phyloP scores from a whole-genome alignment of 164 flowering plant genomes.

The Dillenia suffruticosa region DNA sequence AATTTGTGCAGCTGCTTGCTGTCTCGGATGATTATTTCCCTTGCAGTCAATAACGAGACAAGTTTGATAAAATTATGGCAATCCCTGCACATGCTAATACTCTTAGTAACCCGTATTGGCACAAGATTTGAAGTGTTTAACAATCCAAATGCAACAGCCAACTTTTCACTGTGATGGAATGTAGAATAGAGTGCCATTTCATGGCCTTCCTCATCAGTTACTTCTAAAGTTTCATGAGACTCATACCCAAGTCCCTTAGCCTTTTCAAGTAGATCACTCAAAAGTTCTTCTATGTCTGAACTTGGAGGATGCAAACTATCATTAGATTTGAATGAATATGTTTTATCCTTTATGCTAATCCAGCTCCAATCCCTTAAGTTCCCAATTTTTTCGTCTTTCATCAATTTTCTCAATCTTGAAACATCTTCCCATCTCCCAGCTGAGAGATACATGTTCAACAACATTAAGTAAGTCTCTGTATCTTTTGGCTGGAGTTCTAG shows the following conservation, averaged over 20 bases:
- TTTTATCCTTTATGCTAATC: conserved; percentile 62
- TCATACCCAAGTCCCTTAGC: conserved; percentile 49
- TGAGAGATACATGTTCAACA: conserved; percentile 65
- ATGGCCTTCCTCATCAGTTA: conserved; percentile 34
- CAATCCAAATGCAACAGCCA: conserved; percentile 74
- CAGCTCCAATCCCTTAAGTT: conserved; percentile 65
- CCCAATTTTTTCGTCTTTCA: conserved; percentile 51
- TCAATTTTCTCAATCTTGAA: conserved; percentile 54
- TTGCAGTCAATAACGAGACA: conserved; percentile 39
- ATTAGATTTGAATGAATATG: conserved; percentile 51
- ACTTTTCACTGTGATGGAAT: conserved; percentile 68
- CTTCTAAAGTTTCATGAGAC: conserved; percentile 21
- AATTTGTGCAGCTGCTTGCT: conserved; percentile 73
- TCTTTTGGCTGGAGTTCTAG: conserved; percentile 69
- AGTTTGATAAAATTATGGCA: conserved; percentile 62
- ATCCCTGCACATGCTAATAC: conserved; percentile 58
- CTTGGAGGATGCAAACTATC: conserved; percentile 26
- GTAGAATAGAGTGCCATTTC: conserved; percentile 18
- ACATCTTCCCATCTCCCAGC: conserved; percentile 70
- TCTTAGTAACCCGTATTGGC: conserved; percentile 58
- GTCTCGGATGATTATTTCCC: conserved; percentile 69
- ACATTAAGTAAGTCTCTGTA: conserved; percentile 44
- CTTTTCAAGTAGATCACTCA: conserved; percentile 45
- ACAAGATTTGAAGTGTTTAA: conserved; percentile 37
- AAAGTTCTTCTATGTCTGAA: conserved; percentile 24